Evolutionary conservation across 768 basidiomycete species (phyloP), one percentile per base, ranked within the genome.

Genomic region (Rhizopogon roseolus): DNA sequence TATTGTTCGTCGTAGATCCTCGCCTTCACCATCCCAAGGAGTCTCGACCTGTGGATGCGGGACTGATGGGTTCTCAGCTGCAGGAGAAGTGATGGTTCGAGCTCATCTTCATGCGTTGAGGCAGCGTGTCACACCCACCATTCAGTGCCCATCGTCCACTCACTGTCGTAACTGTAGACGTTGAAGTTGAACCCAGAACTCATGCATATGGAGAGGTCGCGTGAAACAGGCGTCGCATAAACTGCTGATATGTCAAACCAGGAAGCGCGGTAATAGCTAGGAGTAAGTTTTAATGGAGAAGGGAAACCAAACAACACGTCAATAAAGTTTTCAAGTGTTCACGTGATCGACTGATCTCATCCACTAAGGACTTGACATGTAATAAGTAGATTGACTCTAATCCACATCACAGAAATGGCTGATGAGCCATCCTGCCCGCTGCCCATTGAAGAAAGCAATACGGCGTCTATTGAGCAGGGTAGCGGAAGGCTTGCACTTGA

Each of bases 121-220:
- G 50, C 49, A 7, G 64, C 56, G 22, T 84, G 80, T 22, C 93
- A 80, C 65, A 93, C 79, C 93, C 93, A 97, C 92, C 93, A 97
- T 67, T 98, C 95, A 1, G 90, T 88, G 3, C 96, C 96, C 74
- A 98, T 81, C 9, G 91, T 88, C 88, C 94, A 89, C 67, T 98
- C 95, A 68, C 92, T 94, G 60, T 96, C 93, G 68, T 93, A 98
- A 70, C 91, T 94, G 66, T 98, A 97, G 27, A 95, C 82, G 64
- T 98, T 98, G 72, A 98, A 93, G 66, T 98, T 93, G 65, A 95
- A 98, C 17, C 92, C 83, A 1, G 92, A 88, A 22, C 22, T 22
- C 22, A 22, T 22, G 48, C 90, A 90, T 17, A 98, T 67, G 0
- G 92, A 84, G 40, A 98, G 81, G 66, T 96, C 90, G 11, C 81